A percentile compares a stretch with the other conserved stretches of the same genome.
phyloP scores from a whole-genome alignment of 1,139 yeast genomes.

The Yamadazyma aaseri region DNA sequence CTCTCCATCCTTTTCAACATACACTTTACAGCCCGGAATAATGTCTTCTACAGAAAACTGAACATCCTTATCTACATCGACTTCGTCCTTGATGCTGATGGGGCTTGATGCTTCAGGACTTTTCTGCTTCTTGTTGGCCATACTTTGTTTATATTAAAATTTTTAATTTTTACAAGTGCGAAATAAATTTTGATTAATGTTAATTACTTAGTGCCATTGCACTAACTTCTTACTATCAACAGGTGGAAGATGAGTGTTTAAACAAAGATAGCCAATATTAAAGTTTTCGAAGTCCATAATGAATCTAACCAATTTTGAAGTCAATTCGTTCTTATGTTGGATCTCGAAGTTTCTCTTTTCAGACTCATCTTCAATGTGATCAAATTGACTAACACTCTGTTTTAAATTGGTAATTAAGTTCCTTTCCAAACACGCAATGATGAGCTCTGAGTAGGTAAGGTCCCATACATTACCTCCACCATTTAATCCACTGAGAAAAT shows the following conservation, averaged over 20 bases:
- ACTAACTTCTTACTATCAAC: slow-evolving; percentile 1
- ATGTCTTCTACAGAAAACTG: slow-evolving; percentile 47
- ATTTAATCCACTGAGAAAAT: slow-evolving; percentile 41
- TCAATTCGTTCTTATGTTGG: slow-evolving; percentile 20
- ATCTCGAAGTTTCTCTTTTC: slow-evolving; percentile 13
- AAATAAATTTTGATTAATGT: neutral
- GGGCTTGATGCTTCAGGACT: slow-evolving; percentile 10
- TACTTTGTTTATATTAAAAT: neutral
- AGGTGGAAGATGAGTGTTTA: neutral
- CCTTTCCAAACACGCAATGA: slow-evolving; percentile 49
- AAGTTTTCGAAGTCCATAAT: slow-evolving; percentile 32
- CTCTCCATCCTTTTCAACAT: slow-evolving; percentile 78
- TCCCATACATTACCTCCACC: slow-evolving; percentile 50
- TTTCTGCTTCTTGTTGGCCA: slow-evolving; percentile 1
- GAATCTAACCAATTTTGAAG: slow-evolving; percentile 28
- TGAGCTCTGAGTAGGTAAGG: slow-evolving; percentile 41
- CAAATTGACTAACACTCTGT: slow-evolving; percentile 16
- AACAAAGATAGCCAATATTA: slow-evolving; percentile 36
- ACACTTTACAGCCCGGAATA: slow-evolving; percentile 73
- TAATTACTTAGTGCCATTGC: slow-evolving; percentile 1
- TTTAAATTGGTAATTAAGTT: slow-evolving; percentile 37
- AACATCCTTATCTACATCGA: slow-evolving; percentile 12
- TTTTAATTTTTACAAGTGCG: slow-evolving; percentile 1
- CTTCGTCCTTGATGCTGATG: slow-evolving; percentile 15
- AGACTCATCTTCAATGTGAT: slow-evolving; percentile 11